Base-by-base conservation (phyloP, 2,329 filamentous ascomycete species). In the Epichloe gansuensis region DNA sequence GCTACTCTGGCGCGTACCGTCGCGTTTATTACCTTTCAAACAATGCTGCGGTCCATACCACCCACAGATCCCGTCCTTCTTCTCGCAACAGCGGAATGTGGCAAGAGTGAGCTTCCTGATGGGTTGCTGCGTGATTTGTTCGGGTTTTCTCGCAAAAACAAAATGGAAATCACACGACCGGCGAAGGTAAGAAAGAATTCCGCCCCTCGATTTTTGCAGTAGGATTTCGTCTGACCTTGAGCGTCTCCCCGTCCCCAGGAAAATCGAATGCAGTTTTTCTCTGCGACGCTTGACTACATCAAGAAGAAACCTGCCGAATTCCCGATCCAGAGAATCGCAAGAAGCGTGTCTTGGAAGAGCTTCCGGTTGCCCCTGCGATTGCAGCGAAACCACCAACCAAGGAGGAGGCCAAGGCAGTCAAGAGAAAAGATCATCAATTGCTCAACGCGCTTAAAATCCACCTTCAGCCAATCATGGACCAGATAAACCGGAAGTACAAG, bases 381-480 rank as follows among this genome's bases (percentile, higher is more conserved):
- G 77, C 84, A n/a, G 77, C 82, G 0, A 79, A 82, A 54, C 73
- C 80, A 46, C 77, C 81, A 2, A 86, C 83, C 31, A 91, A 90
- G 64, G 86, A 86, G 52, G 88, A 96, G 62, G 77, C 87, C 54
- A 90, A 89, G 64, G 81, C 79, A 2, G 82, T 91, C 65, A 86
- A 86, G 68, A 86, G 89, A 68, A 81, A 81, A 56, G 94, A 98
- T 63, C 83, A 88, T 48, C 83, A 91, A 57, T 81, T 85, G 11
- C 76, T 97, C 51, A 96, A 97, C 65, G 74, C 85, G 54, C 74
- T 98, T 58, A 98, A 97, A 72, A 83, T 95, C 41, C 76, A 85
- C 51, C 82, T 98, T 52, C 91, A 96, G 67, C 89, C 88, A 2
- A 88, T 97, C 59, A 96, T 98, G 90, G 91, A 98, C 60, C 89